These are phyloP conservation scores for Physcomitrellopsis africana DNA, from an alignment of 225 moss, liverwort and hornwort genomes.

Conservation along the genomic window DNA sequence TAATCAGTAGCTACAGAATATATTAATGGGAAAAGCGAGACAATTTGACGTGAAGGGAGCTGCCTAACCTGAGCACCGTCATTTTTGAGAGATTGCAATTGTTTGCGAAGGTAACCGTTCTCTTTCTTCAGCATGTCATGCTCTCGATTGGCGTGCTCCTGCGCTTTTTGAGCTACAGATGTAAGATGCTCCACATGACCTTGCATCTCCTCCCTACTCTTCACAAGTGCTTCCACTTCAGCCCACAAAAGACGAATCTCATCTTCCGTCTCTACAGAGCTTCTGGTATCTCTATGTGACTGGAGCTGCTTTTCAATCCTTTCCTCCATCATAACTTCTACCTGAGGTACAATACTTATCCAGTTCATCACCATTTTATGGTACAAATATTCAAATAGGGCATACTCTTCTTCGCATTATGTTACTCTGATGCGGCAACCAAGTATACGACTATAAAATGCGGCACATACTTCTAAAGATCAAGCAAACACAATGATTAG, in stretches of 20 bases:
- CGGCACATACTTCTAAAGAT: background rate
- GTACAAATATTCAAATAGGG: background rate
- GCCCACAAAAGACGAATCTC: slow-evolving; percentile 63
- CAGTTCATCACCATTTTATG: background rate
- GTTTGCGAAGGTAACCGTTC: slow-evolving; percentile 29
- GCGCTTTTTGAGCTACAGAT: slow-evolving; percentile 49
- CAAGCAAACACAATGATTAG: background rate
- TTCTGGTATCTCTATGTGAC: slow-evolving; percentile 27
- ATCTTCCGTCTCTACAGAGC: slow-evolving; percentile 50
- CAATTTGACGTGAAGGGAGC: background rate
- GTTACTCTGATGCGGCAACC: background rate
- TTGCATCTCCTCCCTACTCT: slow-evolving; percentile 60
- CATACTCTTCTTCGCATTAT: background rate
- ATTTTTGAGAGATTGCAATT: slow-evolving; percentile 35
- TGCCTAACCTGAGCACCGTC: slow-evolving; percentile 37
- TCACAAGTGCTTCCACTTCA: slow-evolving; percentile 58
- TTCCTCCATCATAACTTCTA: slow-evolving; percentile 44
- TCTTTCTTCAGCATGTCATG: slow-evolving; percentile 36
- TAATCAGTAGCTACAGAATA: background rate
- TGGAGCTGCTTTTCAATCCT: slow-evolving; percentile 47
- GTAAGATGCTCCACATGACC: slow-evolving; percentile 49
- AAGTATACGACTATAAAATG: background rate
- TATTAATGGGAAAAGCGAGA: background rate
- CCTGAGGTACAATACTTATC: slow-evolving; percentile 25
- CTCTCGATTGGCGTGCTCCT: slow-evolving; percentile 47